Conservation (phyloP, 163 green algal genomes). For the Chloromonas sp. region DNA sequence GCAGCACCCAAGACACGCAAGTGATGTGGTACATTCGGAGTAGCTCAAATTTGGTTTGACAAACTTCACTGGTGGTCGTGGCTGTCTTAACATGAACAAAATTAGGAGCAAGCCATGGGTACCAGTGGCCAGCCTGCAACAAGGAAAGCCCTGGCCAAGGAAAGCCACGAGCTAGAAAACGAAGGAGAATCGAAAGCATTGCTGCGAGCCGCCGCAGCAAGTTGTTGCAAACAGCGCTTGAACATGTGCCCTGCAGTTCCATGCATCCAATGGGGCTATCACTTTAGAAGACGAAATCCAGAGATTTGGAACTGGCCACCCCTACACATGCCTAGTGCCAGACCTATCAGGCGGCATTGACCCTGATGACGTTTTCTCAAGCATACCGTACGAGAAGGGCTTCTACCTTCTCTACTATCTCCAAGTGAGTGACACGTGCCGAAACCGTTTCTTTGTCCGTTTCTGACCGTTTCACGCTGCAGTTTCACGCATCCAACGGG, state of each 20-base stretch:
- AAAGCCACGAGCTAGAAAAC: background rate
- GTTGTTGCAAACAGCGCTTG: too few relatives aligned
- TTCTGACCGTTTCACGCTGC: background rate
- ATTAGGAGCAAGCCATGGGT: background rate
- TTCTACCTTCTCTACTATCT: conserved; percentile 79
- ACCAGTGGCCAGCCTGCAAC: too few relatives aligned
- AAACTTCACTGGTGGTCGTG: background rate
- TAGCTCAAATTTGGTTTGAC: too few relatives aligned
- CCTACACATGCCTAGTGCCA: conserved; percentile 68
- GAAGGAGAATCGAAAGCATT: background rate
- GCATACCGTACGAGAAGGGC: conserved; percentile 63
- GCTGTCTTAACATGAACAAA: background rate
- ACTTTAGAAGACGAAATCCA: conserved; percentile 25
- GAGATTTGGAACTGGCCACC: conserved; percentile 47
- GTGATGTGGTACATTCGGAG: too few relatives aligned
- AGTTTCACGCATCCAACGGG: conserved; percentile 59
- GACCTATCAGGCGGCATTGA: conserved; percentile 69
- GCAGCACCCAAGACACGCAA: too few relatives aligned
- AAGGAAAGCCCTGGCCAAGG: too few relatives aligned
- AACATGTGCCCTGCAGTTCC: background rate
- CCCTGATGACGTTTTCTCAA: conserved; percentile 40
- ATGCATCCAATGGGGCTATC: background rate
- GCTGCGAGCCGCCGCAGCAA: background rate
- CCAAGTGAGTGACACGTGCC: conserved; percentile 30
- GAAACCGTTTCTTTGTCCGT: too few relatives aligned